Base-by-base conservation (phyloP, 352 stramenopile species). In the Phytophthora fragariae region DNA sequence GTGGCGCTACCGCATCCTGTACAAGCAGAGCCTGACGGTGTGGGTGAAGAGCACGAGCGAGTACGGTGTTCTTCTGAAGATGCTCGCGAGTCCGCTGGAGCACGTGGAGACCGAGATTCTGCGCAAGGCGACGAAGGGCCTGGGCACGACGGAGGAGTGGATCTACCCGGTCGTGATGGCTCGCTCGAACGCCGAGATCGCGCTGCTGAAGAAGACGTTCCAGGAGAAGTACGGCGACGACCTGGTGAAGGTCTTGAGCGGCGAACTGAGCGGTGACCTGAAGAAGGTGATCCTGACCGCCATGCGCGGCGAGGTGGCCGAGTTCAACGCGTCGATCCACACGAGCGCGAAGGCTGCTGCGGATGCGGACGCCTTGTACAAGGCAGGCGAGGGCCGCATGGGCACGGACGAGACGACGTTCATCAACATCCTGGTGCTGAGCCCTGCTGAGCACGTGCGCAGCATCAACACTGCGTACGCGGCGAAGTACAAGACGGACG, bases 291-390 rank as follows among this genome's bases (percentile, higher is more conserved):
- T 49, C 41, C 41, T 49, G 35, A 75, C 73, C 24, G 78, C 80
- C 52, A 65, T 91, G 33, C 84, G 89, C 66, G 75, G 65, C 15
- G 70, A 71, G 11, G 69, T 81, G 37, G 31, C 57, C 73, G 52
- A 39, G 44, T 89, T 77, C 72, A 84, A 89, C 62, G 64, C 80
- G 24, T 50, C 71, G 37, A 82, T 88, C 70, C 81, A 89, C 83
- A 91, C 75, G 44, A 47, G 63, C 50, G 66, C 65, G 50, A 86
- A 89, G 73, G 81, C 81, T 2, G 74, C 80, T 29, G 63, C 62
- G 27, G 70, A 89, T 44, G 83, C 83, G 4, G 79, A 80, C 27
- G 72, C 53, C 6, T 62, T 90, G 10, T 90, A 90, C 81, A 82
- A 83, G 24, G 83, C 83, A 8, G 83, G 83, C 65, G 70, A 91